Base-by-base conservation (phyloP, 2,329 filamentous ascomycete genomes). In the Mycocentrospora acerina region DNA sequence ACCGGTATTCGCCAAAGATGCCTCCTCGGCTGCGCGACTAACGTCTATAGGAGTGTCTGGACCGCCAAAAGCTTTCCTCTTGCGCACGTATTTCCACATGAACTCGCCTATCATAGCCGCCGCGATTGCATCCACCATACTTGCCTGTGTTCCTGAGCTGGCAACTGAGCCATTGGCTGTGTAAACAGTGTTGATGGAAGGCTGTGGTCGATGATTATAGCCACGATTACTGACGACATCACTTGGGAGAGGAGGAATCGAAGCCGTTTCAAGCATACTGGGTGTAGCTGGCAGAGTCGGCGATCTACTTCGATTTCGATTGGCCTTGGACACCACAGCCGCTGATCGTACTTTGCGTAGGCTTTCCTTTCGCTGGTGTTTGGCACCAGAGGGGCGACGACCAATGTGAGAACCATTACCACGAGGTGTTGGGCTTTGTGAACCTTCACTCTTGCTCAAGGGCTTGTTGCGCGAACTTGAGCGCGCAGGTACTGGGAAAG, bases 41-140 rank as follows among this genome's bases (percentile, higher is more conserved):
- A 79, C 71, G 26, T 74, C 68, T 16, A 60, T 51, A 25, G 70
- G 55, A 10, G 58, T 53, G 29, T 90, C 87, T 3, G 79, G 71
- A 36, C 91, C 82, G 14, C 89, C 89, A 63, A 98, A 97, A 0
- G 91, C 94, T 70, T 90, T 96, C 51, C 91, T 82, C 64, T 88
- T 80, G 35, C 88, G 80, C 24, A 91, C 86, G 59, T 94, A 93
- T 68, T 94, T 94, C 74, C 85, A 90, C 87, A 94, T 91, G 86
- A 88, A 93, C 60, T 97, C 93, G 25, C 93, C 93, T 19, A 98
- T 89, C 93, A 98, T 98, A 0, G 91, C 94, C 62, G 95, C 90
- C 2, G 93, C 90, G 66, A 98, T 97, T 3, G 93, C 90, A 70
- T 97, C 93, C 5, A 98, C 91, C 11, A 97, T 88, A 29, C 83